Base-by-base conservation (phyloP, 352 stramenopile genomes). In the Thraustochytrium sp. region DNA sequence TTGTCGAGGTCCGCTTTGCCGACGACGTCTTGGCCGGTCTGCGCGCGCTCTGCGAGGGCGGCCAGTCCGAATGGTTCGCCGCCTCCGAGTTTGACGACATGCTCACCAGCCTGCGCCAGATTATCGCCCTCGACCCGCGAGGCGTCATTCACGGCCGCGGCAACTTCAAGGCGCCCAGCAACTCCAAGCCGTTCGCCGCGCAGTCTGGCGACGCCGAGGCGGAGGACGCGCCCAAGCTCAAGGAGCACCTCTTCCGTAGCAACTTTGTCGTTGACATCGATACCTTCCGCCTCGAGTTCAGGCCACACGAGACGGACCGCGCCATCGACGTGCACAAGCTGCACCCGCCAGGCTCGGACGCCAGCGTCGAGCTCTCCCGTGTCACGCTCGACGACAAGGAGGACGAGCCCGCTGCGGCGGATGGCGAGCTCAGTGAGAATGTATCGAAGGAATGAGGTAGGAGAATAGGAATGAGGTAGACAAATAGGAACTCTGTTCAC, bases 61-160 rank as follows among this genome's bases (percentile, higher is more conserved):
- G 75, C 42, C 26, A 83, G 37, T 73, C 61, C 21, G 40, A 84
- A 38, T 84, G 75, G 75, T 84, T 84, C 8, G 29, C 63, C 16
- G 21, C 48, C 18, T 23, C 75, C 23, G 75, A 84, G 34, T 42
- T 61, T 16, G 56, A 83, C 4, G n/a, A 54, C 23, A 42, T 84
- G 36, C 4, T 75, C 23, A 21, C n/a, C 21, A 38, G 34, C 18
- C 29, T 84, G 3, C 9, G 29, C 36, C 55, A 84, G 38, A 84
- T 84, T 34, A 42, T 84, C 29, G 44, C 55, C 16, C 61, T 84
- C 42, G 75, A 84, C 49, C 75, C 75, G 31, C 53, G 75, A 23
- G 61, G 75, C 36, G 75, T 84, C 29, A 76, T 84, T 53, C 75
- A 84, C 75, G 75, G 75, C 23, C 75, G 75, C 9, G 75, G 75